These are phyloP conservation scores for Musa beccarii DNA, from an alignment of 176 grass and related monocot species.

Conservation along the genomic window DNA sequence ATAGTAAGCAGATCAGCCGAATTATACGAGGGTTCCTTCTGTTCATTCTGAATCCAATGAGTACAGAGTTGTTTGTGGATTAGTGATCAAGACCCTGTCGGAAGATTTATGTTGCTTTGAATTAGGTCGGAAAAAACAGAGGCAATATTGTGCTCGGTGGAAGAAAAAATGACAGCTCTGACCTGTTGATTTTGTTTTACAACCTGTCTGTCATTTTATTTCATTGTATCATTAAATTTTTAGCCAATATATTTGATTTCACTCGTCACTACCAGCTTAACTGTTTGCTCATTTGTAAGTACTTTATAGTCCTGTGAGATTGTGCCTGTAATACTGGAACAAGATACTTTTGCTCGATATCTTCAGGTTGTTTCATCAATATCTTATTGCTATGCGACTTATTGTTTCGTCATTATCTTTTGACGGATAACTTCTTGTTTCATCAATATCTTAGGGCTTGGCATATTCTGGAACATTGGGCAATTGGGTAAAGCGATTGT, in stretches of 20 bases:
- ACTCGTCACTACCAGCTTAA: not conserved
- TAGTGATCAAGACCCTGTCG: not conserved
- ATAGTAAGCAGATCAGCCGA: not conserved
- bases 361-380: no score
- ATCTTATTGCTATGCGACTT: no score
- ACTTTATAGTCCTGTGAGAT: no score
- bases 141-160: not conserved
- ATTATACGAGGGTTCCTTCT: not conserved
- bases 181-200: no score
- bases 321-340: no score
- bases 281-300: not conserved
- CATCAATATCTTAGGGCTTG: no score
- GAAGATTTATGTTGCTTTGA: not conserved
- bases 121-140: not conserved
- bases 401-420: no score
- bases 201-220: not conserved
- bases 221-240: not conserved
- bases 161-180: no score
- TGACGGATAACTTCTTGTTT: no score
- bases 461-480: no score
- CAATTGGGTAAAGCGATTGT: no score
- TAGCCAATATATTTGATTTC: not conserved
- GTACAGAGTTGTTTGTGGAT: not conserved
- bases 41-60: not conserved
- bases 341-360: no score